phyloP scores from a whole-genome alignment of 352 stramenopile genomes.

The Phytophthora fragariae region DNA sequence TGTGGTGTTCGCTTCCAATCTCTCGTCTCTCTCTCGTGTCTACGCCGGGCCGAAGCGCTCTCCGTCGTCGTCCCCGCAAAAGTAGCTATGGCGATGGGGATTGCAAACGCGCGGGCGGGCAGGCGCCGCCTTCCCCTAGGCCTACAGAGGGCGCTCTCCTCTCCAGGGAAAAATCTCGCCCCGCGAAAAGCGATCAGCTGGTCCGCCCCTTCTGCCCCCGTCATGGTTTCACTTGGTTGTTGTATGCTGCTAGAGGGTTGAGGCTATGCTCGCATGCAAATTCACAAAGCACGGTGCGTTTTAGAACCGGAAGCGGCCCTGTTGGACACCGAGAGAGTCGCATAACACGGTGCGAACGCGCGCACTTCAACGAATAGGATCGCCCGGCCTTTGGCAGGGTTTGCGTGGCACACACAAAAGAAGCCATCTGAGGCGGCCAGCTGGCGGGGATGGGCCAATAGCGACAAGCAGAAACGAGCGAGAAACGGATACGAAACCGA shows the following conservation, averaged over 20 bases:
- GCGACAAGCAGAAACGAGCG: slow-evolving; percentile 16
- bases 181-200: slow-evolving; percentile 35
- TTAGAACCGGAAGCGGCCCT: neutral
- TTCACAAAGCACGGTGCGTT: slow-evolving; percentile 26
- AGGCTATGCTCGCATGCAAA: neutral
- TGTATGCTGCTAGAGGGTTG: slow-evolving; percentile 15
- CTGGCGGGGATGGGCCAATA: slow-evolving; percentile 17
- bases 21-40: slow-evolving; percentile 7
- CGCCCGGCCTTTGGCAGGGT: slow-evolving; percentile 9
- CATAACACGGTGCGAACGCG: slow-evolving; percentile 19
- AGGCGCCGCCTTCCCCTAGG: slow-evolving; percentile 19
- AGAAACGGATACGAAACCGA: neutral
- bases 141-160: slow-evolving; percentile 24
- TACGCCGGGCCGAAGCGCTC: slow-evolving; percentile 9
- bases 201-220: slow-evolving; percentile 25
- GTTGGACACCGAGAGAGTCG: neutral
- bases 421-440: slow-evolving; percentile 35
- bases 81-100: slow-evolving; percentile 38
- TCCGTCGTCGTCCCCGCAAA: slow-evolving; percentile 45
- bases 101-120: slow-evolving; percentile 27
- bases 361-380: slow-evolving; percentile 37
- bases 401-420: slow-evolving; percentile 27
- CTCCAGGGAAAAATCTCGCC: slow-evolving; percentile 34
- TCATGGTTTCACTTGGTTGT: slow-evolving; percentile 32
- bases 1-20: neutral